Evolutionary conservation across 257 asterid species (phyloP), one percentile per base, ranked within the genome.

Genomic region (Leptodermis oblonga): DNA sequence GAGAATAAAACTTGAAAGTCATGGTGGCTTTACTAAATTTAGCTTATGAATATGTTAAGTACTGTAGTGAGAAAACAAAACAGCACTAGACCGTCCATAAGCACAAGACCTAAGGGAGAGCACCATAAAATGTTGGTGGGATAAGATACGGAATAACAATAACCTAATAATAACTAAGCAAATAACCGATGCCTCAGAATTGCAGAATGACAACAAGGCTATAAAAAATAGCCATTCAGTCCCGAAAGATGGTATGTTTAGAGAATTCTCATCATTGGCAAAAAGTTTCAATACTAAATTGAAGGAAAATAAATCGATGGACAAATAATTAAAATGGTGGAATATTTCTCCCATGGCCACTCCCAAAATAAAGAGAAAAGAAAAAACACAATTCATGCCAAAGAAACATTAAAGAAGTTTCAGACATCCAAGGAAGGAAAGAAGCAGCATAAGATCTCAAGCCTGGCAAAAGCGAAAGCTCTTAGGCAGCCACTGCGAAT

Each of bases 181-280:
- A 49, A 22, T 2, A 45, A 30, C 28, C 15, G 7, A 52, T 52
- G 88, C 92, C 90, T 88, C 95, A 86, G 95, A 88, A 88, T 88
- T 84, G 87, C 90, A 86, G 90, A 86, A 73, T 76, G 59, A 72
- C 88, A 76, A 22, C 90, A 86, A 70, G 77, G 90, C 78, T 67
- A 8, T 20, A n/a, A 17, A 5, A 33, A 68, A 2, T 69, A 62
- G 86, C 89, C 85, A 82, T 74, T 86, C 87, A 82, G 92, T 81
- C 95, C 95, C 92, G 92, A 88, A 88, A 86, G 92, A 88, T 86
- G 88, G 95, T 88, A 80, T 82, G 34, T 11, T 70, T 34, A 22
- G 42, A 55, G 0, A 13, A 62, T 76, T 88, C 65, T 86, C 95
- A 48, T 86, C 90, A 81, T 52, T 56, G 90, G 84, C 90, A 48